Conservation (phyloP, 164 flowering plant species). For the Nymphaea thermarum region DNA sequence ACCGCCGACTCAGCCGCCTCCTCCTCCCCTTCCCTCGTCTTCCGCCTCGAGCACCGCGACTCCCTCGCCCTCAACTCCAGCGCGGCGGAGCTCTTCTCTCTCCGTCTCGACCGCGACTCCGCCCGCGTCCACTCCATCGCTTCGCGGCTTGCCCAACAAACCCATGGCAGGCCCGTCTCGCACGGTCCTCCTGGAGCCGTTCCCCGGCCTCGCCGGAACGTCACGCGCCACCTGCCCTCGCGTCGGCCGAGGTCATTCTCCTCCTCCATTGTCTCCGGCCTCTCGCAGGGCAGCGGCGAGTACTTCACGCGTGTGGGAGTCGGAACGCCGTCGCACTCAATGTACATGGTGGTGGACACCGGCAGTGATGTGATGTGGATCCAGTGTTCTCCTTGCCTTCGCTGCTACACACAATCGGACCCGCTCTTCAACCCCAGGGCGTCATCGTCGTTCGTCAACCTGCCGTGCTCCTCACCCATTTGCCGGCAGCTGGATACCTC, state of each 20-base stretch:
- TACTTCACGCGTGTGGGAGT: slow-evolving; percentile 74
- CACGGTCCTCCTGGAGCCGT: no score
- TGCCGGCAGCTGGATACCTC: slow-evolving; percentile 57
- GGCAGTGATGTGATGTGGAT: slow-evolving; percentile 92
- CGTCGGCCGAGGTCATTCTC: slow-evolving; percentile 32
- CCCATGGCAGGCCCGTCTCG: no score
- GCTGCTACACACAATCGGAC: slow-evolving; percentile 76
- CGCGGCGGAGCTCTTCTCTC: slow-evolving; percentile 43
- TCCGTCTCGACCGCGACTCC: slow-evolving; percentile 53
- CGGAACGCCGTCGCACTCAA: slow-evolving; percentile 14
- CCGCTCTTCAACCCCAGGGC: slow-evolving; percentile 68
- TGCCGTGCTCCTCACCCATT: slow-evolving; percentile 49
- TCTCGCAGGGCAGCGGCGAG: slow-evolving; percentile 86
- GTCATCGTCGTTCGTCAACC: slow-evolving; percentile 30
- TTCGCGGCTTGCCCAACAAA: not conserved
- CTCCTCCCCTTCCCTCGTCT: slow-evolving; percentile 14
- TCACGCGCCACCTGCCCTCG: not conserved
- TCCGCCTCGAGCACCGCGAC: slow-evolving; percentile 45
- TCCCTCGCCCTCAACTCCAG: slow-evolving; percentile 21
- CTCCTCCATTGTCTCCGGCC: slow-evolving; percentile 66
- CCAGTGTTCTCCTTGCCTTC: slow-evolving; percentile 80
- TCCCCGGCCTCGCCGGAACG: not conserved
- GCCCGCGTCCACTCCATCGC: slow-evolving; percentile 8
- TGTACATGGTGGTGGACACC: slow-evolving; percentile 72
- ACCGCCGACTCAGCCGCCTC: slow-evolving; percentile 1